Evolutionary conservation across 2,329 filamentous ascomycete genomes (phyloP), one percentile per base, ranked within the genome.

Genomic region (Furcasterigmium sp.): DNA sequence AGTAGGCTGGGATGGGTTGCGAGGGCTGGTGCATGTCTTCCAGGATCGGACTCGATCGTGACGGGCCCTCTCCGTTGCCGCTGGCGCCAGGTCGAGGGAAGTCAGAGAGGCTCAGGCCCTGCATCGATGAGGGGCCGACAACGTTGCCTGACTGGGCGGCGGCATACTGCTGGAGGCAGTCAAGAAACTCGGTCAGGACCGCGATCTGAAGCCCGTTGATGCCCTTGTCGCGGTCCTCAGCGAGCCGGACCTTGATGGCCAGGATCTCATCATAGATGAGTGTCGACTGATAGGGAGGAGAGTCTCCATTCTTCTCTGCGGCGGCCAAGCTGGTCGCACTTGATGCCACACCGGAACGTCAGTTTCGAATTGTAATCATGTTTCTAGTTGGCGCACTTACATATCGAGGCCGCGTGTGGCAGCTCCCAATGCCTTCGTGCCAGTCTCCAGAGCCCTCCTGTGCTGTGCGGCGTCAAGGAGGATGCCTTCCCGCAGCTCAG

Each of bases 241-340:
- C 38, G 11, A 40, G 38, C 6, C 38, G 38, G 14, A 21, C 17
- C 19, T 44, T 42, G 20, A 49, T 43, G 3, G 35, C 15, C 7
- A 32, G 26, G 26, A 49, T 44, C 18, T 49, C 47, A 11, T 43
- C 32, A 11, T 41, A 23, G 18, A 46, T 41, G 4, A 38, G 26
- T 17, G n/a, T 43, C 9, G 42, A 29, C 17, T 40, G 40, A 32
- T 46, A 49, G 2, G 47, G 47, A 8, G 47, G 45, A 4, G 47
- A 47, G 5, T 49, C 43, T 1, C 45, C 47, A 1, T 35, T 40
- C 11, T 41, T 14, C 14, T 47, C 47, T 3, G 47, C 47, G 17
- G 34, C 10, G 1, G 30, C 29, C 8, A 48, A 14, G n/a, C 30
- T 20, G 5, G 26, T 28, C 13, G 28, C 42, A 4, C 46, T 48